Conservation (phyloP, 2,329 filamentous ascomycete species). For the Stachybotrys elegans region DNA sequence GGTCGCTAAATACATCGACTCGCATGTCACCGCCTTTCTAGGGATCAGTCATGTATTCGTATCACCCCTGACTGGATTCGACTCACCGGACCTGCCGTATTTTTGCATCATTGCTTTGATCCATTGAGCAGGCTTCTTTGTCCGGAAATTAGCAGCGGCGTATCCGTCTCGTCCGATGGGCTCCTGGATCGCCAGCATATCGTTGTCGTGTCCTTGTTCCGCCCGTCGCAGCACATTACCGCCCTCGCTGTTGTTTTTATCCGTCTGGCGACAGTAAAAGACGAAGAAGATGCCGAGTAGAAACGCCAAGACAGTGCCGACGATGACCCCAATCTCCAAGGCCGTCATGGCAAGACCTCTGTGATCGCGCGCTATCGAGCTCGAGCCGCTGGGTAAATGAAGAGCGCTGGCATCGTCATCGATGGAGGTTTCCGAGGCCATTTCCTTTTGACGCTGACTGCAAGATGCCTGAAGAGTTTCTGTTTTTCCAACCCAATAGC, state of each 20-base stretch:
- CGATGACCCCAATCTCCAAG: constrained; percentile 22
- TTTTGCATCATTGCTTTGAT: background rate
- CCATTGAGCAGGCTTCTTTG: background rate
- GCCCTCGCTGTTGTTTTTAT: constrained; percentile 7
- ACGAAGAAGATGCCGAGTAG: constrained; percentile 14
- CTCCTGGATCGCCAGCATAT: background rate
- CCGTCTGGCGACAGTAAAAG: constrained; percentile 15
- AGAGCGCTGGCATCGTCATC: too few relatives aligned
- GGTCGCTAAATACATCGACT: background rate
- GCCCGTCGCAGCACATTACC: constrained; percentile 4
- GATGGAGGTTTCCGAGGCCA: too few relatives aligned
- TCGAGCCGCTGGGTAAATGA: too few relatives aligned
- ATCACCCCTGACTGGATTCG: background rate
- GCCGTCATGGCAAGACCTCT: constrained; percentile 12
- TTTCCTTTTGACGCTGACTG: too few relatives aligned
- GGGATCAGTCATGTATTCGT: too few relatives aligned
- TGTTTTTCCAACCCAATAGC: too few relatives aligned
- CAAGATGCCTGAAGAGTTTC: too few relatives aligned
- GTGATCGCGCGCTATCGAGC: background rate
- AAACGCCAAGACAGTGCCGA: constrained; percentile 16
- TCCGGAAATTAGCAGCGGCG: background rate
- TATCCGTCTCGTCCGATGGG: background rate
- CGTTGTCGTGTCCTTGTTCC: constrained; percentile 9
- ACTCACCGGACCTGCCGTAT: background rate
- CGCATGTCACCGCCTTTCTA: too few relatives aligned